Base-by-base conservation (phyloP, 2,329 filamentous ascomycete species). In the Exophiala phaeomuriformis region DNA sequence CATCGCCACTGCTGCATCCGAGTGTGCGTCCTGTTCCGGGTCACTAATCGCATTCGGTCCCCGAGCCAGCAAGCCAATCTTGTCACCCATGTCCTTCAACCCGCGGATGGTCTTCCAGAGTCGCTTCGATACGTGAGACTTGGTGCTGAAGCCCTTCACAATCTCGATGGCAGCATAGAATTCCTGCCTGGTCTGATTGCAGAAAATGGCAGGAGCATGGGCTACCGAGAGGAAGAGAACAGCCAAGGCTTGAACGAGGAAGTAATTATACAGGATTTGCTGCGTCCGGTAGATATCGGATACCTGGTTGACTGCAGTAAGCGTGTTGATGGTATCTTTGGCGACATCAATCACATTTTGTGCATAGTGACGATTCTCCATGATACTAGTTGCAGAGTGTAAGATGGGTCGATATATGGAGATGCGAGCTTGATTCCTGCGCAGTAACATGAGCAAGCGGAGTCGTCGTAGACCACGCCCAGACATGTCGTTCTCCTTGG, bases 401-500 rank as follows among this genome's bases (percentile, higher is more conserved):
- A 97, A 74, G 2, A 95, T 84, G 0, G 90, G 90, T 0, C 89
- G 87, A 68, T 94, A 90, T 30, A 96, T 86, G 67, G 89, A 83
- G 53, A 90, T 93, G 3, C 90, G 85, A 71, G 95, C 88, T 72
- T 95, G 90, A 64, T 95, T 96, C 40, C 89, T 81, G 37, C 90
- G 82, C 10, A 96, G 74, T 66, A 94, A 93, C 12, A 93, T 84
- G 67, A 93, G 83, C 44, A 96, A 84, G 56, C 87, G 85, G 8
- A 94, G 75, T 3, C 90, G 83, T 59, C 88, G 85, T 19, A 78
- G 80, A 0, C 79, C 76, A 0, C 77, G 75, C 6, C 77, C 71
- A 32, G 65, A 70, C 52, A 65, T 71, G 52, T 66, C 67, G 7
- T 72, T 71, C 10, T 77, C 63, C 65, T 82, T 72, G 67, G 78